These are phyloP conservation scores for Plasmodium chabaudi DNA, from an alignment of 169 alveolate species.

Conservation along the genomic window DNA sequence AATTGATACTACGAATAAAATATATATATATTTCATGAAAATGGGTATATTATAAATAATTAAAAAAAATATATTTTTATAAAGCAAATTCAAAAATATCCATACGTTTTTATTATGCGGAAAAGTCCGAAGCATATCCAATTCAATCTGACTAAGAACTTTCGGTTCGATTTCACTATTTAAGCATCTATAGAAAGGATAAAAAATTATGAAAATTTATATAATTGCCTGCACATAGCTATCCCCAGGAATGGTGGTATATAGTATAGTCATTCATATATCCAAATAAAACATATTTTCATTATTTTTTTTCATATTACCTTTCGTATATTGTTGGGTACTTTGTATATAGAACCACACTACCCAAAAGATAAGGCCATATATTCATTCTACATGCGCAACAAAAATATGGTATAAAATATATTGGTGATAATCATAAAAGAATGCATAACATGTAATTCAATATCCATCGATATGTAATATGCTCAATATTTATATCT, in stretches of 20 bases:
- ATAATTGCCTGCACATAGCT: not conserved
- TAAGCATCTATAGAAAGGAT: conserved; percentile 40
- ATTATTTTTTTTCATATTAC: conserved; percentile 20
- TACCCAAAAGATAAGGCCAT: conserved; percentile 73
- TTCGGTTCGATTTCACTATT: conserved; percentile 80
- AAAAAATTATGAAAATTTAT: not conserved
- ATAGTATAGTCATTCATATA: not conserved
- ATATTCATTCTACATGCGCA: conserved; percentile 32
- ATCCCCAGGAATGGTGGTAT: not conserved
- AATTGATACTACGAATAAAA: conserved; percentile 47
- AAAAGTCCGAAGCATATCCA: conserved; percentile 89
- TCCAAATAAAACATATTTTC: not conserved
- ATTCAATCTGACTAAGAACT: conserved; percentile 86
- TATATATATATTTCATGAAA: not conserved
- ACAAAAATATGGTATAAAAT: not conserved
- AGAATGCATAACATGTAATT: too few relatives aligned
- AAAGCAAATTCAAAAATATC: conserved; percentile 35
- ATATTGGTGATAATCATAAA: not conserved
- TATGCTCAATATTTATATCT: not conserved
- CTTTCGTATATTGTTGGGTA: conserved; percentile 74
- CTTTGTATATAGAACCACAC: conserved; percentile 52
- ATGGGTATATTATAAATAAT: conserved; percentile 3
- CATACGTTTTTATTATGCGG: conserved; percentile 86
- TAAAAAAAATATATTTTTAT: not conserved
- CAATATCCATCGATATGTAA: too few relatives aligned